phyloP scores from a whole-genome alignment of 2,329 filamentous ascomycete species.

The Fusarium chaquense region DNA sequence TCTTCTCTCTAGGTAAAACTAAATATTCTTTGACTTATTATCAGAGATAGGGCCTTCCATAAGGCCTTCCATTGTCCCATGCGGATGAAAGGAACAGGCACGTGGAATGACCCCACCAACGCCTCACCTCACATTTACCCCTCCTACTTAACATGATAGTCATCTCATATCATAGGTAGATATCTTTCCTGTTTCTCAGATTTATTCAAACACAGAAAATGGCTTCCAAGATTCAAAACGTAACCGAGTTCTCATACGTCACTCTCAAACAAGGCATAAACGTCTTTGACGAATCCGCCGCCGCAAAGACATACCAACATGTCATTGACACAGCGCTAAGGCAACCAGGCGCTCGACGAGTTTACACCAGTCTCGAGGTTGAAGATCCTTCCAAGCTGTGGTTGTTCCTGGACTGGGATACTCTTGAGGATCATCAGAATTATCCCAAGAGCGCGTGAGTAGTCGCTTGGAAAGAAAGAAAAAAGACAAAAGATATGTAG shows the following conservation, averaged over 20 bases:
- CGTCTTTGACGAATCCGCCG: slow-evolving; percentile 27
- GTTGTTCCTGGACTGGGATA: slow-evolving; percentile 48
- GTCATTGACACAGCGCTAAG: slow-evolving; percentile 36
- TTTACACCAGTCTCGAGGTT: slow-evolving; percentile 43
- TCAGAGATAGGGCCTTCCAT: not conserved
- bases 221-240: slow-evolving; percentile 34
- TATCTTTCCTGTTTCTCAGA: fast-evolving
- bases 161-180: not conserved
- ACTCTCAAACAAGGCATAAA: slow-evolving; percentile 35
- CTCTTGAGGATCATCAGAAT: slow-evolving; percentile 30
- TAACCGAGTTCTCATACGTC: slow-evolving; percentile 44
- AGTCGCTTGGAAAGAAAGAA: too few relatives aligned
- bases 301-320: slow-evolving; percentile 29
- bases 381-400: slow-evolving; percentile 44
- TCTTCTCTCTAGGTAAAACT: not conserved
- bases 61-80: slow-evolving; percentile 30
- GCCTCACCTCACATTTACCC: slow-evolving; percentile 28
- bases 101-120: slow-evolving; percentile 25
- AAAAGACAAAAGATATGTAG: fast-evolving
- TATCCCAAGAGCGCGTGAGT: slow-evolving; percentile 39
- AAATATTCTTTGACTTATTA: not conserved
- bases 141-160: slow-evolving; percentile 12
- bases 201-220: slow-evolving; percentile 8
- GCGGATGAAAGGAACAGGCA: slow-evolving; percentile 39
- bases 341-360: slow-evolving; percentile 42